Evolutionary conservation across 768 basidiomycete species (phyloP).

Genomic region (Pulveroboletus sp.): DNA sequence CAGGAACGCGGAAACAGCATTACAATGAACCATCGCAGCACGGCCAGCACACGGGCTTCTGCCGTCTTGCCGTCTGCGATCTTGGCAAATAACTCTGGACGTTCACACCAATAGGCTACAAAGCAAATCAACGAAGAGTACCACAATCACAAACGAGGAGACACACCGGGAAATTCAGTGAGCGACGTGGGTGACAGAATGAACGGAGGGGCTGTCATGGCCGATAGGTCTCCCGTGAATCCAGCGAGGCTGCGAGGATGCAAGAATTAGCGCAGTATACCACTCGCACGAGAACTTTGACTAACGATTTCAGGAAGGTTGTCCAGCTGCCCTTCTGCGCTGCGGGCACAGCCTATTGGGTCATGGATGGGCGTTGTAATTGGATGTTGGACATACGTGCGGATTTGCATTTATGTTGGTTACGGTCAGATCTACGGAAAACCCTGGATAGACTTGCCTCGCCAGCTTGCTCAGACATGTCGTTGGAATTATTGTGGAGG

Average conservation of each 20-base stretch:
- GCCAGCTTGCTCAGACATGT: conserved; percentile 40
- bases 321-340: conserved; percentile 86
- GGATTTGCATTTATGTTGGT: conserved; percentile 30
- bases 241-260: conserved; percentile 60
- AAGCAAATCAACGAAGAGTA: conserved; percentile 1
- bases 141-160: background rate
- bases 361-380: conserved; percentile 19
- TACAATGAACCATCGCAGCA: conserved; percentile 95
- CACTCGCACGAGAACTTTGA: conserved; percentile 11
- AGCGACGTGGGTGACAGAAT: conserved; percentile 88
- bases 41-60: conserved; percentile 70
- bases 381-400: conserved; percentile 30
- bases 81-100: conserved; percentile 81
- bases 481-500: background rate
- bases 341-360: conserved; percentile 62
- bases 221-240: conserved; percentile 83
- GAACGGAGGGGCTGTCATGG: conserved; percentile 83
- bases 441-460: conserved; percentile 31
- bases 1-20: background rate
- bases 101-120: conserved; percentile 95
- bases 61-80: conserved; percentile 74
- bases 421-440: conserved; percentile 22
- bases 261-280: conserved; percentile 1
- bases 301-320: conserved; percentile 86
- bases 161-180: conserved; percentile 84